Percentiles rank a stretch among this genome's conserved stretches.
These are phyloP conservation scores for Pulveroboletus ravenelii DNA, from an alignment of 768 basidiomycete genomes.

Conservation along the genomic window DNA sequence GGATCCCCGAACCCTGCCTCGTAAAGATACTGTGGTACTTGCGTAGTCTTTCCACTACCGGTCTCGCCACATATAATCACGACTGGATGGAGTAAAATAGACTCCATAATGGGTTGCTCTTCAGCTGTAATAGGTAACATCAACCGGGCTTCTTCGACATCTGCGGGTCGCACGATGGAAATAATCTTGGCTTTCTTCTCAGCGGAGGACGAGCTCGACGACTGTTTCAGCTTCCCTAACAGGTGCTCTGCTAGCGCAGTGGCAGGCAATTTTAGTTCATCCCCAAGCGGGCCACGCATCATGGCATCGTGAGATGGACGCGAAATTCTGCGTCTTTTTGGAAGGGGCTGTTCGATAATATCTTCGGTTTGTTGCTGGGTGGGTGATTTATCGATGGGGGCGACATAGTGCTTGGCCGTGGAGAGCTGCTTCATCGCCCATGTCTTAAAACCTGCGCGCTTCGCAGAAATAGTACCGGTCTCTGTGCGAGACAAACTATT, in stretches of 20 bases:
- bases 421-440: slow-evolving; percentile 85
- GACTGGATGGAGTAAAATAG: slow-evolving; percentile 80
- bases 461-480: slow-evolving; percentile 23
- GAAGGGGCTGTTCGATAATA: slow-evolving; percentile 7
- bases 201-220: slow-evolving; percentile 6
- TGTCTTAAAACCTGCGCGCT: slow-evolving; percentile 68
- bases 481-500: slow-evolving; percentile 14
- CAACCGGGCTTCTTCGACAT: slow-evolving; percentile 72
- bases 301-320: slow-evolving; percentile 29
- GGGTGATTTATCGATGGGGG: slow-evolving; percentile 10
- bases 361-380: slow-evolving; percentile 7
- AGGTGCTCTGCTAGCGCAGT: slow-evolving; percentile 57
- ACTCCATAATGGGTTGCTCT: slow-evolving; percentile 92
- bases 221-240: slow-evolving; percentile 5
- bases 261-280: slow-evolving; percentile 58
- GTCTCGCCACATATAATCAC: slow-evolving; percentile 81
- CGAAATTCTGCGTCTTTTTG: slow-evolving; percentile 48
- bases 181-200: slow-evolving; percentile 40
- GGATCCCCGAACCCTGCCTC: slow-evolving; percentile 91
- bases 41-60: slow-evolving; percentile 97
- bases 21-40: slow-evolving; percentile 96
- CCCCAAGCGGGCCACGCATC: slow-evolving; percentile 79
- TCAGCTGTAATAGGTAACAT: slow-evolving; percentile 87
- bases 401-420: slow-evolving; percentile 37
- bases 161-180: slow-evolving; percentile 56